Percentiles rank a stretch among this genome's conserved stretches.
phyloP scores from a whole-genome alignment of 345 rosid genomes.

The Linum tenue region DNA sequence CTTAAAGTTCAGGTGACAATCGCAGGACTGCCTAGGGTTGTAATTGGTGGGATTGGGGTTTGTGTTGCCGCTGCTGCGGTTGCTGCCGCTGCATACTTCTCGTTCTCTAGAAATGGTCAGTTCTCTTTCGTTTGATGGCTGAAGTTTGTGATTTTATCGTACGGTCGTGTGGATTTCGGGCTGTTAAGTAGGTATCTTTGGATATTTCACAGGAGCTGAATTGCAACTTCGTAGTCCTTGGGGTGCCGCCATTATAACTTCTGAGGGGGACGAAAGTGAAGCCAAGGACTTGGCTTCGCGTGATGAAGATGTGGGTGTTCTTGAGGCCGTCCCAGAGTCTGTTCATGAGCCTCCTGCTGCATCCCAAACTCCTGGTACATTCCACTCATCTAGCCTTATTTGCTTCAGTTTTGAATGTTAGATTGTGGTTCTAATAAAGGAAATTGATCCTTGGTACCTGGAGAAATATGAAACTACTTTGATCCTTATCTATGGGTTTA shows the following conservation, averaged over 20 bases:
- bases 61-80: conserved; percentile 34
- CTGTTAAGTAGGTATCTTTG: not conserved
- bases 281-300: conserved; percentile 10
- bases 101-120: conserved; percentile 46
- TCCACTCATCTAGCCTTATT: not conserved
- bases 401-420: no score
- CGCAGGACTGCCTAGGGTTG: conserved; percentile 39
- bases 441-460: not conserved
- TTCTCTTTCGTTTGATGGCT: not conserved
- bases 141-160: not conserved
- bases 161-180: not conserved
- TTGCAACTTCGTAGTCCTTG: conserved; percentile 27
- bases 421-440: not conserved
- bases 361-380: conserved; percentile 27
- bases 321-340: conserved; percentile 24
- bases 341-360: conserved; percentile 16
- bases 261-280: conserved; percentile 11
- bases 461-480: not conserved
- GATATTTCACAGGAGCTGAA: conserved; percentile 39
- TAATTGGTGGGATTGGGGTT: conserved; percentile 44
- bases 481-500: not conserved
- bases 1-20: not conserved
- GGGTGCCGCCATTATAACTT: conserved; percentile 18
- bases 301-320: conserved; percentile 22
- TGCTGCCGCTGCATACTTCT: conserved; percentile 51